A percentile compares a stretch with the other conserved stretches of the same genome.
Conservation (phyloP, 352 stramenopile genomes). For the Phytopythium vexans region DNA sequence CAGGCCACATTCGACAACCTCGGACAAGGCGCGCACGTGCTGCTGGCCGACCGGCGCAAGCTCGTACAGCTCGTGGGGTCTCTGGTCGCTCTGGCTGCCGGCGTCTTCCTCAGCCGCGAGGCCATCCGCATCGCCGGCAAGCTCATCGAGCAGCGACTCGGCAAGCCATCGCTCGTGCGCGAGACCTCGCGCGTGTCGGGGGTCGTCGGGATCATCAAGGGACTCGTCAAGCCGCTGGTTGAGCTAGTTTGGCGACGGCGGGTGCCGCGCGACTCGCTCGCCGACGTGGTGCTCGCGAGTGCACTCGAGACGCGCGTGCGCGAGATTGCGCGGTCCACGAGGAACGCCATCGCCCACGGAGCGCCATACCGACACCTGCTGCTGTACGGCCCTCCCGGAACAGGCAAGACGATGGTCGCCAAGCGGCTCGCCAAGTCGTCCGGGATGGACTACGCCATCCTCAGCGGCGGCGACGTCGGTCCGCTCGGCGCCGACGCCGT, state of each 20-base stretch:
- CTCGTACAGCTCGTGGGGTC: constrained; percentile 55
- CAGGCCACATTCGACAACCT: constrained; percentile 71
- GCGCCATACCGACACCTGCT: constrained; percentile 82
- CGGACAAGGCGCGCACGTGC: constrained; percentile 41
- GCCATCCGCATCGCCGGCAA: constrained; percentile 52
- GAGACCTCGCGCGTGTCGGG: constrained; percentile 60
- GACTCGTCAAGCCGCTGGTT: constrained; percentile 10
- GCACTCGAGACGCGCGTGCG: constrained; percentile 58
- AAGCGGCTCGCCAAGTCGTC: constrained; percentile 64
- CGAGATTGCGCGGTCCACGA: constrained; percentile 57
- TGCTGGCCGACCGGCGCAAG: constrained; percentile 58
- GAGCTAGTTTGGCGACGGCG: neutral
- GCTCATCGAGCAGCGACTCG: constrained; percentile 59
- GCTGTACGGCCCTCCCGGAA: constrained; percentile 80
- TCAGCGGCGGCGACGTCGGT: constrained; percentile 83
- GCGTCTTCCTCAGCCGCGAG: constrained; percentile 64
- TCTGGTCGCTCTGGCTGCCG: constrained; percentile 50
- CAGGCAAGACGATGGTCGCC: constrained; percentile 88
- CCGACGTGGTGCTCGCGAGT: constrained; percentile 55
- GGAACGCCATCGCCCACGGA: constrained; percentile 55
- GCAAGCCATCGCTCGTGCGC: constrained; percentile 68
- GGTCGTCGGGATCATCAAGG: constrained; percentile 34
- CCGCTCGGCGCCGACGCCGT: constrained; percentile 73
- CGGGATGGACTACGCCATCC: constrained; percentile 81
- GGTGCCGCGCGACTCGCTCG: constrained; percentile 10